Evolutionary conservation across 2,329 filamentous ascomycete genomes (phyloP).

Genomic region (Claviceps sp.): DNA sequence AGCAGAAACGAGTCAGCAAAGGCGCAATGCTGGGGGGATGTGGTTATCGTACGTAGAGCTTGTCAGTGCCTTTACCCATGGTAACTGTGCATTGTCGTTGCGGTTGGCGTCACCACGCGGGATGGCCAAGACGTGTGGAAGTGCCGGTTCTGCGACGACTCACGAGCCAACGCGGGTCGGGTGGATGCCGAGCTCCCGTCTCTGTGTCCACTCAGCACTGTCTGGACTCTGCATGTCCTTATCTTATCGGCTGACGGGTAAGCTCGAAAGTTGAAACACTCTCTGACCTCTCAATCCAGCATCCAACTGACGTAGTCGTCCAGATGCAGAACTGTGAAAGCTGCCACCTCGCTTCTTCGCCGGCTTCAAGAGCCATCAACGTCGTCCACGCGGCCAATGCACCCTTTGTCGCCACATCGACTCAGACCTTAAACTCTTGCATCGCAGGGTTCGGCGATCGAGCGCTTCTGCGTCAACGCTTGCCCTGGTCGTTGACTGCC

Average conservation of each 20-base stretch:
- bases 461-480: too few relatives aligned
- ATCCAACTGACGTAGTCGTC: not conserved
- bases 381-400: not conserved
- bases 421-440: too few relatives aligned
- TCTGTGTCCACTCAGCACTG: too few relatives aligned
- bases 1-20: slow-evolving; percentile 1
- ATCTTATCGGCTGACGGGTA: not conserved
- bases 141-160: too few relatives aligned
- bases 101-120: too few relatives aligned
- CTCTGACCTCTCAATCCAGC: too few relatives aligned
- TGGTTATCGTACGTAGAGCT: slow-evolving; percentile 26
- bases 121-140: too few relatives aligned
- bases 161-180: not conserved
- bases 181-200: not conserved
- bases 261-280: too few relatives aligned
- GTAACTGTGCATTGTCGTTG: slow-evolving; percentile 5
- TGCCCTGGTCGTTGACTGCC: too few relatives aligned
- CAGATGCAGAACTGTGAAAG: not conserved
- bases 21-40: not conserved
- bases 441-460: too few relatives aligned
- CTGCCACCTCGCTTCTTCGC: not conserved
- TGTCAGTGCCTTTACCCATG: slow-evolving; percentile 33
- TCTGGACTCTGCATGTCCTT: not conserved
- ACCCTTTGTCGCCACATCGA: not conserved
- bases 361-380: too few relatives aligned